Evolutionary conservation across 352 stramenopile species (phyloP).

Genomic region (Globisporangium irregulare): DNA sequence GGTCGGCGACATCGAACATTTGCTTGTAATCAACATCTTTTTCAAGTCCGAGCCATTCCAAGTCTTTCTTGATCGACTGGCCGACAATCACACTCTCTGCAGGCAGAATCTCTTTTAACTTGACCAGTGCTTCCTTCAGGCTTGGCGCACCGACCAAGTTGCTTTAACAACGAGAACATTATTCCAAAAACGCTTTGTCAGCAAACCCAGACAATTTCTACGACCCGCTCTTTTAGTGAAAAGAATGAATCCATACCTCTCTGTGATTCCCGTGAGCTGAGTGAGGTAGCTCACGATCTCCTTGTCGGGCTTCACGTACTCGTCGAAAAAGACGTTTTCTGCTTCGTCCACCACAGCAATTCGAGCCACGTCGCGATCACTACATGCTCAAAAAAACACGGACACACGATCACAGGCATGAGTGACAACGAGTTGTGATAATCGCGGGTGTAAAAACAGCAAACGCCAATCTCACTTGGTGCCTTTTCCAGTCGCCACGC

Average conservation of each 20-base stretch:
- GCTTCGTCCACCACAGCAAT: constrained; percentile 89
- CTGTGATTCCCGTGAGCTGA: constrained; percentile 84
- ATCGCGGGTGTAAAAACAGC: not conserved
- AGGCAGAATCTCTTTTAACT: constrained; percentile 76
- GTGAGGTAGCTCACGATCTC: constrained; percentile 90
- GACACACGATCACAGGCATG: not conserved
- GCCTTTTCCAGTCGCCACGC: constrained; percentile 84
- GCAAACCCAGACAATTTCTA: not conserved
- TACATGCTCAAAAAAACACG: constrained; percentile 19
- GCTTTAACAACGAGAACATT: constrained; percentile 21
- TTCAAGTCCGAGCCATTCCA: constrained; percentile 87
- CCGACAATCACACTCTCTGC: constrained; percentile 88
- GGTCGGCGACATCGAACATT: constrained; percentile 80
- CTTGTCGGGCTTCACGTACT: constrained; percentile 85
- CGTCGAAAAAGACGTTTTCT: constrained; percentile 83
- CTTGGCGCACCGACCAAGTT: constrained; percentile 61
- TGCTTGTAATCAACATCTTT: constrained; percentile 83
- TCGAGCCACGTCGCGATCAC: constrained; percentile 86
- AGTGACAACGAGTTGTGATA: not conserved
- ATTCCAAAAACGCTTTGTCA: not conserved
- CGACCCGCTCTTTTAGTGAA: not conserved
- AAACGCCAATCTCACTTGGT: constrained; percentile 36
- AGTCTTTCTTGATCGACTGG: constrained; percentile 92
- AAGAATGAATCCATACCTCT: constrained; percentile 35
- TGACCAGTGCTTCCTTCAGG: constrained; percentile 68